These are phyloP conservation scores for Naganishia kalamii DNA, from an alignment of 768 basidiomycete species.

Conservation along the genomic window DNA sequence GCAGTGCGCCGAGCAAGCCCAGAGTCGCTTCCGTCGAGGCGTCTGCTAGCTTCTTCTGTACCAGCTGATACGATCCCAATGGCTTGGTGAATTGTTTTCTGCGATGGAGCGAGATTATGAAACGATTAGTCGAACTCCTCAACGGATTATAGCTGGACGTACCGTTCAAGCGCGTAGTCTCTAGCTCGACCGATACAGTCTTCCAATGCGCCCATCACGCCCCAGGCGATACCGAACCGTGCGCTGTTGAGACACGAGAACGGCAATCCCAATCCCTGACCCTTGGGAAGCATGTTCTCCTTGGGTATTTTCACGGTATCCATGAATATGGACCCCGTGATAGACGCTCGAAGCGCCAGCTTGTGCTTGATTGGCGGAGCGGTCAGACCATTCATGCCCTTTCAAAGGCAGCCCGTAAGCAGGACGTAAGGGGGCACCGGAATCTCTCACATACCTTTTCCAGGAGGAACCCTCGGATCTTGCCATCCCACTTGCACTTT, in stretches of 20 bases:
- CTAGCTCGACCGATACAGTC: constrained; percentile 74
- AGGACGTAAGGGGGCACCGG: neutral
- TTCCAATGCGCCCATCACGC: constrained; percentile 90
- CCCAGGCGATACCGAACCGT: constrained; percentile 86
- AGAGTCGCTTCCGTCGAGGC: constrained; percentile 79
- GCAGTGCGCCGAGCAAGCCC: constrained; percentile 51
- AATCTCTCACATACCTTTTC: constrained; percentile 61
- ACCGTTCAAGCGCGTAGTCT: constrained; percentile 76
- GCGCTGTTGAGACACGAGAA: constrained; percentile 92
- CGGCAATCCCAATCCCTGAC: constrained; percentile 69
- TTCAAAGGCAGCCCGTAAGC: neutral
- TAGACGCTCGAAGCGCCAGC: constrained; percentile 70
- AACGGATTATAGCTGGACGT: constrained; percentile 8
- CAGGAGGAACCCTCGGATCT: constrained; percentile 79
- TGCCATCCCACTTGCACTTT: constrained; percentile 81
- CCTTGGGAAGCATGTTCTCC: constrained; percentile 69
- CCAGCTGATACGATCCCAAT: constrained; percentile 89
- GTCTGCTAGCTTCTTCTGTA: constrained; percentile 94
- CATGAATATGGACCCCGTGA: constrained; percentile 65
- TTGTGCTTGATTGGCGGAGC: constrained; percentile 90
- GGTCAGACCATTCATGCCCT: constrained; percentile 75
- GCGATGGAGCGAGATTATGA: neutral
- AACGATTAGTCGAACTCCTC: too few relatives aligned
- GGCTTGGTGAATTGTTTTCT: constrained; percentile 78
- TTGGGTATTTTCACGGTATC: constrained; percentile 74